Evolutionary conservation across 371 early-diverging fungal genomes (phyloP).

Genomic region (Rhizopus sp.): DNA sequence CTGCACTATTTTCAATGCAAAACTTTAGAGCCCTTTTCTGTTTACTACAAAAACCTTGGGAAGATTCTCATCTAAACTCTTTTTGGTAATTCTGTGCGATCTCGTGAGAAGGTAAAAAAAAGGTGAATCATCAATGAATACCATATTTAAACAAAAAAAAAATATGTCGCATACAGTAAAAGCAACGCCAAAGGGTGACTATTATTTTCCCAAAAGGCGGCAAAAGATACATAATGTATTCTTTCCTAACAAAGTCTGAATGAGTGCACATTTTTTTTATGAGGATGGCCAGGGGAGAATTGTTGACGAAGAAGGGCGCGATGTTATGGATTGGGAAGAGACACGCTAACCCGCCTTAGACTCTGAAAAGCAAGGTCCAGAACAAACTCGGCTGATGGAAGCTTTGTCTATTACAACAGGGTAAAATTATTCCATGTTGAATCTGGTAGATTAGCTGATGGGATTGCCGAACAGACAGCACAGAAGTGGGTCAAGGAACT

Average conservation of each 20-base stretch:
- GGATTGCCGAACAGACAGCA: constrained; percentile 16
- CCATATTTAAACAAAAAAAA: no score
- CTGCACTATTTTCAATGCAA: no score
- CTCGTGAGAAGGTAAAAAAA: constrained; percentile 13
- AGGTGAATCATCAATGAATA: no score
- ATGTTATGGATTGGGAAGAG: constrained; percentile 14
- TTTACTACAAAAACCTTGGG: background rate
- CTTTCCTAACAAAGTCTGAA: background rate
- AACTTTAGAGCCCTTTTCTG: no score
- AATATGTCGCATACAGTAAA: no score
- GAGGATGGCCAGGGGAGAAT: constrained; percentile 14
- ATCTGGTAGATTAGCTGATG: constrained; percentile 15
- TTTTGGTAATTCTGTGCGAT: constrained; percentile 17
- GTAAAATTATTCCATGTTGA: constrained; percentile 15
- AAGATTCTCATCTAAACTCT: constrained; percentile 16
- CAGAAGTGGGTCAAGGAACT: constrained; percentile 21
- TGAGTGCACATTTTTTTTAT: constrained; percentile 11
- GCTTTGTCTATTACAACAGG: constrained; percentile 15
- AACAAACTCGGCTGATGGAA: constrained; percentile 7
- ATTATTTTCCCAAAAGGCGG: no score
- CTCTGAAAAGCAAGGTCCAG: constrained; percentile 11
- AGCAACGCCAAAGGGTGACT: no score
- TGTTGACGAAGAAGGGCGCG: constrained; percentile 10
- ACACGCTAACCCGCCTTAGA: constrained; percentile 6
- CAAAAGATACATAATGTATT: no score